A percentile compares a stretch with the other conserved stretches of the same genome.
These are phyloP conservation scores for Aegilops umbellulata DNA, from an alignment of 176 grass and related monocot genomes.

Conservation along the genomic window DNA sequence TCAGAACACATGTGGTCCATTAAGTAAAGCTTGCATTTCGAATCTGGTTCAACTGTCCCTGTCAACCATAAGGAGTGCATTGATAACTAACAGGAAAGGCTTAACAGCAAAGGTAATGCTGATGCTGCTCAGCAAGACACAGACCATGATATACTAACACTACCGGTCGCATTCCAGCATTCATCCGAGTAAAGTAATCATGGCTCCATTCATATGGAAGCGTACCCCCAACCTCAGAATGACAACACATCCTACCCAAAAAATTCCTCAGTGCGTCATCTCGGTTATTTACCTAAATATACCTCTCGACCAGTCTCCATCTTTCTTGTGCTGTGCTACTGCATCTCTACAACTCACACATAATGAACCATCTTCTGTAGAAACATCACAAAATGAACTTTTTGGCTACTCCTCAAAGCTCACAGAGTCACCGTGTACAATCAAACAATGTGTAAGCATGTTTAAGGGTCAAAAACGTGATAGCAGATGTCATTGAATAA, in stretches of 20 bases:
- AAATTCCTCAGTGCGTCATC: not conserved
- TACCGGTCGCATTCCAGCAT: not conserved
- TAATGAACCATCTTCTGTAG: not conserved
- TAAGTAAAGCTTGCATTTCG: not conserved
- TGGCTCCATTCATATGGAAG: not conserved
- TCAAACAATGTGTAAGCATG: not conserved
- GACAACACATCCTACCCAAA: not conserved
- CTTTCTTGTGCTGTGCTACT: not conserved
- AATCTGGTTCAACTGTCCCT: not conserved
- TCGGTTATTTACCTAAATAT: not conserved
- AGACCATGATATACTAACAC: not conserved
- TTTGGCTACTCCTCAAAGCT: not conserved
- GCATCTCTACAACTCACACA: not conserved
- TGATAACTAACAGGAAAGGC: not conserved
- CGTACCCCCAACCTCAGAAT: not conserved
- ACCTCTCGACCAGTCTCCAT: not conserved
- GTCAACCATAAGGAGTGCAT: not conserved
- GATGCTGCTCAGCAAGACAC: not conserved
- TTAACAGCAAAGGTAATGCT: not conserved
- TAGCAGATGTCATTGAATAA: not conserved
- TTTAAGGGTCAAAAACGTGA: not conserved
- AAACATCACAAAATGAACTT: not conserved
- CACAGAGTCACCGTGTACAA: not conserved
- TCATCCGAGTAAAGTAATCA: not conserved
- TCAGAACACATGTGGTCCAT: not conserved